These are phyloP conservation scores for Sporopachydermia cereana DNA, from an alignment of 1,139 yeast genomes.

Conservation along the genomic window DNA sequence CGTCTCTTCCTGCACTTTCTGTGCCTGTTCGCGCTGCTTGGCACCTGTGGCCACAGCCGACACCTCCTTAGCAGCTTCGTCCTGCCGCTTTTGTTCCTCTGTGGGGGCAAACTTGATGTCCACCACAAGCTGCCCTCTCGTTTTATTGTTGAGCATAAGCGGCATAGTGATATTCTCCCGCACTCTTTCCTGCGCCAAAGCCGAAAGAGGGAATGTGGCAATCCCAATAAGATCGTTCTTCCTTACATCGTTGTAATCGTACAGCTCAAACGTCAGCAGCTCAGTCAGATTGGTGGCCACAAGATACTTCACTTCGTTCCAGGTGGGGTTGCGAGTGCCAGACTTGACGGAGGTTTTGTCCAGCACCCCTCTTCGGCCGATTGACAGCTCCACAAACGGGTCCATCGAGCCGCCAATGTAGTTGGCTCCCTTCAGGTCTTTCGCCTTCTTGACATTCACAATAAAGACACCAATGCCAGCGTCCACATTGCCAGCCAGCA, in stretches of 20 bases:
- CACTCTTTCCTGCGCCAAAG: constrained; percentile 43
- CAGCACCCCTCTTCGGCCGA: constrained; percentile 32
- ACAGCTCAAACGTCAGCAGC: constrained; percentile 42
- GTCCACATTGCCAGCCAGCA: constrained; percentile 71
- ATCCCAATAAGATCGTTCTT: constrained; percentile 47
- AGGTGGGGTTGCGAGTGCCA: constrained; percentile 42
- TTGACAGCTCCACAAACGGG: constrained; percentile 63
- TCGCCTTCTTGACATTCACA: constrained; percentile 54
- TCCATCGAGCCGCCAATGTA: constrained; percentile 70
- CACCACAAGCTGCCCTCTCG: constrained; percentile 15
- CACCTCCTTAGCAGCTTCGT: neutral
- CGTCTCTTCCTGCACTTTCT: neutral
- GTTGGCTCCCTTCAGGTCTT: constrained; percentile 54
- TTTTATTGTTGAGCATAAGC: constrained; percentile 17
- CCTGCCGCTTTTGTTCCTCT: neutral
- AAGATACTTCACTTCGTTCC: constrained; percentile 53
- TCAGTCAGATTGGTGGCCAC: constrained; percentile 43
- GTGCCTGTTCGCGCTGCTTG: neutral
- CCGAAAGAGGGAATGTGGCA: constrained; percentile 43
- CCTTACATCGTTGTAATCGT: constrained; percentile 41
- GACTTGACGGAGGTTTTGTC: constrained; percentile 48
- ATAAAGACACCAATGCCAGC: constrained; percentile 82
- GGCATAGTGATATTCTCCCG: constrained; percentile 17
- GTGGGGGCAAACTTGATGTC: constrained; percentile 9
- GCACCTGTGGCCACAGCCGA: constrained; percentile 1